These are phyloP conservation scores for Truncatella angustata DNA, from an alignment of 2,329 filamentous ascomycete genomes.

Conservation along the genomic window DNA sequence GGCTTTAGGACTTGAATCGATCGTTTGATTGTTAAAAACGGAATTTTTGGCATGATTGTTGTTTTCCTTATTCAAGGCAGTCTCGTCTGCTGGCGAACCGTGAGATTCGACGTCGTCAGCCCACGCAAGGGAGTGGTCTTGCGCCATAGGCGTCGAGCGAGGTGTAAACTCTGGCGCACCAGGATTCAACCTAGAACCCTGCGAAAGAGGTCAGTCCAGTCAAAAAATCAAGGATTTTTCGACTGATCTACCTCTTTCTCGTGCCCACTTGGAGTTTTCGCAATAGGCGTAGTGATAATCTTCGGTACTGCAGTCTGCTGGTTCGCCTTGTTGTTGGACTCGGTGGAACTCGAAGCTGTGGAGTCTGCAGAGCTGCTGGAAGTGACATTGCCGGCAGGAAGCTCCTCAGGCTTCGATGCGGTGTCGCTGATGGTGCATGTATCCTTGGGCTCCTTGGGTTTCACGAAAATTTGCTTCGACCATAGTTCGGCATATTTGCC, in stretches of 20 bases:
- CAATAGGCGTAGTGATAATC: conserved; percentile 14
- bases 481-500: conserved; percentile 65
- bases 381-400: too few species aligned
- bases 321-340: neutral
- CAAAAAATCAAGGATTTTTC: conserved; percentile 35
- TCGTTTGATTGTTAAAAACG: too few species aligned
- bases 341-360: neutral
- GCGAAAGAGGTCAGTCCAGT: conserved; percentile 41
- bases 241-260: conserved; percentile 51
- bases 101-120: conserved; percentile 26
- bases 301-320: conserved; percentile 11
- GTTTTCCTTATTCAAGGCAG: neutral
- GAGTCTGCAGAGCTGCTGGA: neutral
- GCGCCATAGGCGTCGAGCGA: conserved; percentile 25
- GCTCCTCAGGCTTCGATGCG: neutral
- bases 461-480: conserved; percentile 60
- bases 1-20: neutral
- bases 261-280: conserved; percentile 33
- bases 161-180: conserved; percentile 56
- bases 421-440: too few species aligned
- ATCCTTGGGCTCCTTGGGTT: conserved; percentile 40
- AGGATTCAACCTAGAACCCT: conserved; percentile 56
- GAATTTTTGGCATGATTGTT: neutral
- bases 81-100: neutral
- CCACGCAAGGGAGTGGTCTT: conserved; percentile 13